Conservation (phyloP, 306 rosid species). For the Luffa acutangula region DNA sequence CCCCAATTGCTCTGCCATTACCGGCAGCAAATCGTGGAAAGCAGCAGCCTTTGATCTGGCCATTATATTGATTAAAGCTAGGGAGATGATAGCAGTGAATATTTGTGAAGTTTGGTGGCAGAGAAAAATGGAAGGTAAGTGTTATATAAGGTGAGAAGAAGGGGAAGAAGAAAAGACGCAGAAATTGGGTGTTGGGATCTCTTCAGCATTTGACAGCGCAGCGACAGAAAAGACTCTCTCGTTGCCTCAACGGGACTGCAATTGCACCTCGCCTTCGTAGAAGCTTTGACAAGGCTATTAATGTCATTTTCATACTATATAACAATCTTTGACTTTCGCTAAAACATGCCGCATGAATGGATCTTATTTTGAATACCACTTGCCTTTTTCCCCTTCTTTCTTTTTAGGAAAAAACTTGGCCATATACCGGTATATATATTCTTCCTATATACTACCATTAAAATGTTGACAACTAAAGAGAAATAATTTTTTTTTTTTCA, state of each 20-base stretch:
- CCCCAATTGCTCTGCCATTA: constrained; percentile 70
- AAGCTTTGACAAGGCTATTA: constrained; percentile 15
- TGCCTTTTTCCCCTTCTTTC: no score
- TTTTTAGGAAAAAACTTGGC: no score
- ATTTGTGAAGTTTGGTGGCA: background rate
- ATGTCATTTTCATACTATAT: background rate
- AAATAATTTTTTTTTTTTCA: no score
- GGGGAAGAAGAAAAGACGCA: background rate
- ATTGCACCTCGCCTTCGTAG: constrained; percentile 47
- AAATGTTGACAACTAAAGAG: no score
- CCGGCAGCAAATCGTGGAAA: constrained; percentile 66
- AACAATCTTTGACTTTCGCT: background rate
- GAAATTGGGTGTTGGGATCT: constrained; percentile 8
- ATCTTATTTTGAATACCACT: background rate
- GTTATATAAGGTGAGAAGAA: background rate
- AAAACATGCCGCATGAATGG: background rate
- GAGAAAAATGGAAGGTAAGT: no score
- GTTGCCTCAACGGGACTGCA: constrained; percentile 21
- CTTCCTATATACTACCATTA: no score
- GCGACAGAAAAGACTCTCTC: constrained; percentile 29
- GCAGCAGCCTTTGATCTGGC: constrained; percentile 20
- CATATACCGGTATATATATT: no score
- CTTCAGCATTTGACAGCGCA: constrained; percentile 39
- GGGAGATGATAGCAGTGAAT: background rate
- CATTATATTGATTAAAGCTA: constrained; percentile 7